Conservation (phyloP, 257 asterid genomes). For the Eucommia ulmoides region DNA sequence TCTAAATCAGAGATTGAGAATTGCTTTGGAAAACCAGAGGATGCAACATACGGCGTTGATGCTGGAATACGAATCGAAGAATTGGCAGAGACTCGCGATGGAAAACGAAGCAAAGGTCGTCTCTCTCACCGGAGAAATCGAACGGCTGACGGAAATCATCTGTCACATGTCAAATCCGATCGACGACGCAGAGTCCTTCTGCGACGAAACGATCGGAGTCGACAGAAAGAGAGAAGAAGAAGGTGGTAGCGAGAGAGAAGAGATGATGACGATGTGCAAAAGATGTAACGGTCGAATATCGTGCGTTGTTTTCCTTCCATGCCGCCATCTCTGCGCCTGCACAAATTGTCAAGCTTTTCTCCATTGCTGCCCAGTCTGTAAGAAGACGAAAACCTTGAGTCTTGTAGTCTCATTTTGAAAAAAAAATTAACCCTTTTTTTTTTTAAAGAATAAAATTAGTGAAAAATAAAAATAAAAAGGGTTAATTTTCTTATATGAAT, state of each 20-base stretch:
- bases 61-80: too few species aligned
- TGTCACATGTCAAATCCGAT: constrained; percentile 13
- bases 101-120: constrained; percentile 41
- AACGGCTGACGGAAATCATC: constrained; percentile 33
- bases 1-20: too few species aligned
- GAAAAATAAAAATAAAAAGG: too few species aligned
- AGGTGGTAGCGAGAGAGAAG: too few species aligned
- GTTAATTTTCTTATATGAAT: too few species aligned
- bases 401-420: too few species aligned
- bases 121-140: constrained; percentile 38
- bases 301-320: constrained; percentile 59
- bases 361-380: constrained; percentile 61
- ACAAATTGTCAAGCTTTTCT: constrained; percentile 41
- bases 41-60: too few species aligned
- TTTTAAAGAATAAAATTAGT: too few species aligned
- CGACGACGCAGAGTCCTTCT: constrained; percentile 61
- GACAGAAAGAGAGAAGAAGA: too few species aligned
- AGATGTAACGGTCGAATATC: constrained; percentile 33
- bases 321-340: constrained; percentile 74
- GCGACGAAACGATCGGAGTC: too few species aligned
- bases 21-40: too few species aligned
- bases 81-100: constrained; percentile 41
- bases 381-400: constrained; percentile 30
- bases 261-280: constrained; percentile 31
- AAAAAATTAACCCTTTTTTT: too few species aligned